Conservation (phyloP, 805 yeast species). For the Citeromyces nyonsensis region DNA sequence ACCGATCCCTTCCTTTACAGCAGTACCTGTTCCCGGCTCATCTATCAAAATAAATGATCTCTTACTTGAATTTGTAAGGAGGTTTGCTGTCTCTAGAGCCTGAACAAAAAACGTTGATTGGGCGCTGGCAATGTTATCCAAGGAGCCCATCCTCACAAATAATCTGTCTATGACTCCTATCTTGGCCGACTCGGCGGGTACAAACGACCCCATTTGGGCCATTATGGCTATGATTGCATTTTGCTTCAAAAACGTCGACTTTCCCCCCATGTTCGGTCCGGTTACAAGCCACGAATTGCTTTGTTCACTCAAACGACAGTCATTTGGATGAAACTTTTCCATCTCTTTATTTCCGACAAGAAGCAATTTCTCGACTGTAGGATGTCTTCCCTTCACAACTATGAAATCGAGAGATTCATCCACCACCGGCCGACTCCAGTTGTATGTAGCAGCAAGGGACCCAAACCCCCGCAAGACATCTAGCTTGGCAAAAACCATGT, state of each 20-base stretch:
- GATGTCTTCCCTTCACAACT: conserved; percentile 60
- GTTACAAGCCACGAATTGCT: conserved; percentile 46
- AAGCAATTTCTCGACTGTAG: conserved; percentile 73
- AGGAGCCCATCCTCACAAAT: conserved; percentile 71
- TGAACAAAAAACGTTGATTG: conserved; percentile 90
- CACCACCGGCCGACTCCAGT: conserved; percentile 52
- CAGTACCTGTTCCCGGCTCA: conserved; percentile 85
- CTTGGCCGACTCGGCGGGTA: conserved; percentile 49
- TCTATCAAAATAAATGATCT: conserved; percentile 68
- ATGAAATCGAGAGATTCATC: conserved; percentile 28
- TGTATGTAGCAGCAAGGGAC: conserved; percentile 47
- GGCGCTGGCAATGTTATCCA: conserved; percentile 66
- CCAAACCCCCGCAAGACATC: conserved; percentile 72
- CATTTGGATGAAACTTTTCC: conserved; percentile 31
- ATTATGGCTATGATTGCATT: conserved; percentile 54
- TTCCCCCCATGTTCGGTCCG: conserved; percentile 87
- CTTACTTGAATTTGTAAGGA: conserved; percentile 47
- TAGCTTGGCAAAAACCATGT: conserved; percentile 29
- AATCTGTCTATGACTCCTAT: conserved; percentile 67
- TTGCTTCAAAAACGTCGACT: conserved; percentile 61
- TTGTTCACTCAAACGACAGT: conserved; percentile 15
- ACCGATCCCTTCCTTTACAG: conserved; percentile 72
- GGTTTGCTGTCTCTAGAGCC: conserved; percentile 71
- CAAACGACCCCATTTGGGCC: conserved; percentile 62
- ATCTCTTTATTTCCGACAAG: conserved; percentile 20